A percentile compares a stretch with the other conserved stretches of the same genome.
These are phyloP conservation scores for Blastobotrys chiropterorum DNA, from an alignment of 805 yeast genomes.

Conservation along the genomic window DNA sequence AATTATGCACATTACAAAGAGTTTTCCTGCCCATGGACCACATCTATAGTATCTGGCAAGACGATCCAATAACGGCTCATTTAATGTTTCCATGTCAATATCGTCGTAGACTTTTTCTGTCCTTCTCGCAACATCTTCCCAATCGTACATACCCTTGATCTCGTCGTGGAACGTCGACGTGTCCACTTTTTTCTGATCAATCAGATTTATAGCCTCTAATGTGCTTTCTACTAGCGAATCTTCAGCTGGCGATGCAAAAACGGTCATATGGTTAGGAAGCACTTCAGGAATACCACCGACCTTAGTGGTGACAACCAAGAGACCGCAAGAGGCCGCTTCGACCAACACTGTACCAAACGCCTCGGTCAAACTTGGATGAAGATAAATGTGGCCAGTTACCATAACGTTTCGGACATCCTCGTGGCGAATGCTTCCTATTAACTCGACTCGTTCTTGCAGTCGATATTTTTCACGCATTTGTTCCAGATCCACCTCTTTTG, in stretches of 20 bases:
- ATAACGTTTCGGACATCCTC: conserved; percentile 90
- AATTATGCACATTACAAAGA: conserved; percentile 72
- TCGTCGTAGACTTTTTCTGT: conserved; percentile 76
- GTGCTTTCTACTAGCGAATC: conserved; percentile 72
- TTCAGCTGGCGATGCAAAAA: conserved; percentile 83
- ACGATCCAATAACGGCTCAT: conserved; percentile 52
- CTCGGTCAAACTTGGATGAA: conserved; percentile 91
- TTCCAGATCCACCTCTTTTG: conserved; percentile 85
- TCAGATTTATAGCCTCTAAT: conserved; percentile 56
- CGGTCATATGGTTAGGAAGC: conserved; percentile 86
- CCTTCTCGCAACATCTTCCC: conserved; percentile 82
- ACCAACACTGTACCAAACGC: conserved; percentile 97
- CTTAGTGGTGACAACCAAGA: conserved; percentile 85
- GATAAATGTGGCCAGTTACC: conserved; percentile 87
- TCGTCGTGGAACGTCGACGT: conserved; percentile 73
- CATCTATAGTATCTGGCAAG: conserved; percentile 60
- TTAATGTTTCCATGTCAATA: conserved; percentile 34
- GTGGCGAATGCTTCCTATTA: conserved; percentile 83
- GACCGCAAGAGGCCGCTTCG: conserved; percentile 95
- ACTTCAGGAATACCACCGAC: conserved; percentile 99
- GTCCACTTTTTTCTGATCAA: conserved; percentile 55
- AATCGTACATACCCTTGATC: conserved; percentile 77
- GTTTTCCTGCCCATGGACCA: conserved; percentile 72
- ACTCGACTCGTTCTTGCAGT: conserved; percentile 78
- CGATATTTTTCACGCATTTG: conserved; percentile 88